Evolutionary conservation across 2,329 filamentous ascomycete species (phyloP).

Genomic region (Cercospora sp.): DNA sequence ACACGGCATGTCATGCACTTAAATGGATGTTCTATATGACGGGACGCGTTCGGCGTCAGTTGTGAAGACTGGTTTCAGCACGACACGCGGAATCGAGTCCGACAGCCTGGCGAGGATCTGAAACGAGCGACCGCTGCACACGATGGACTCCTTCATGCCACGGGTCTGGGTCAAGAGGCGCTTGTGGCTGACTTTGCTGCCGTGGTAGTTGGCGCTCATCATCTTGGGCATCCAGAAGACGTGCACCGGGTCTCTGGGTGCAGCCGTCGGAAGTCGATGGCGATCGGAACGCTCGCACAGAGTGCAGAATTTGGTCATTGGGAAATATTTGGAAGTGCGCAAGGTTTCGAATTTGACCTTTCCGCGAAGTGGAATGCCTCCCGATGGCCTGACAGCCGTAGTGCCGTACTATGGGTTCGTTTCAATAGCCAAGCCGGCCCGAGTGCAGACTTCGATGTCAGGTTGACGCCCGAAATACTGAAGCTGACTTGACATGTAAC

Average conservation of each 20-base stretch:
- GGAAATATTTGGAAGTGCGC: not conserved
- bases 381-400: conserved; percentile 10
- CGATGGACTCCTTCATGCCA: not conserved
- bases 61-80: not conserved
- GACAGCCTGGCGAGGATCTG: conserved; percentile 3
- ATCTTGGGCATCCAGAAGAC: not conserved
- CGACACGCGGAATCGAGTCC: not conserved
- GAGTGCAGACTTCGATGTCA: conserved; percentile 11
- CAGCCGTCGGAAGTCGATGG: not conserved
- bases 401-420: conserved; percentile 5
- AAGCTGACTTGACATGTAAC: not conserved
- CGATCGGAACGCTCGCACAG: conserved; percentile 1
- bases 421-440: conserved; percentile 21
- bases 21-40: not conserved
- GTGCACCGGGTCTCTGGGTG: not conserved
- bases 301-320: not conserved
- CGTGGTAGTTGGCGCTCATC: not conserved
- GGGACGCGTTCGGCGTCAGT: not conserved
- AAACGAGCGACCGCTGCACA: conserved; percentile 1
- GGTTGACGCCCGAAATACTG: not conserved
- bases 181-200: not conserved
- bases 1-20: not conserved
- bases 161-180: not conserved
- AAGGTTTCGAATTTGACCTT: conserved; percentile 4
- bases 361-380: not conserved